A percentile compares a stretch with the other conserved stretches of the same genome.
Evolutionary conservation across 257 asterid genomes (phyloP).

Genomic region (Przewalskia tangutica): DNA sequence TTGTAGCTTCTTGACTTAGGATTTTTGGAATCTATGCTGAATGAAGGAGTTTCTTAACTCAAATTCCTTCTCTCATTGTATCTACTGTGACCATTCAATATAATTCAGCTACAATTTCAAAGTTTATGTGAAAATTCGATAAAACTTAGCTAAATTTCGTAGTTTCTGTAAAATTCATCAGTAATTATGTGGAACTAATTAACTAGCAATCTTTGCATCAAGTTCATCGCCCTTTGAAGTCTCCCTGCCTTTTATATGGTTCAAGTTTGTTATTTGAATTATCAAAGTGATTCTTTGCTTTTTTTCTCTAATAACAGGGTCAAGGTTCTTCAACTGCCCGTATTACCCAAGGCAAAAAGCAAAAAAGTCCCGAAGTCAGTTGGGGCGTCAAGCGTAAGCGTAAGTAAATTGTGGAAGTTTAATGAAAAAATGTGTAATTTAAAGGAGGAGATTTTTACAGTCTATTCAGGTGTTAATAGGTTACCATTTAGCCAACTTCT

Average conservation of each 20-base stretch:
- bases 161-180: not conserved
- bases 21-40: not conserved
- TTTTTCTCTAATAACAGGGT: not conserved
- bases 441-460: not conserved
- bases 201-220: not conserved
- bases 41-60: not conserved
- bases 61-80: not conserved
- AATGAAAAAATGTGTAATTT: not conserved
- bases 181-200: not conserved
- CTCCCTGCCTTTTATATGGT: not conserved
- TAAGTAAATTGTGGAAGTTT: not conserved
- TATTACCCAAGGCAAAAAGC: not conserved
- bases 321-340: not conserved
- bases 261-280: not conserved
- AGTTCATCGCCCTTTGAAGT: not conserved
- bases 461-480: not conserved
- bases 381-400: conserved; percentile 1
- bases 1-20: conserved; percentile 1
- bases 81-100: not conserved
- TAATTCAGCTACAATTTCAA: not conserved
- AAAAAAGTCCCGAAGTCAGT: not conserved
- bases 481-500: not conserved
- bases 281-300: not conserved
- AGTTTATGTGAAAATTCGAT: not conserved
- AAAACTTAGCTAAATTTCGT: not conserved